These are phyloP conservation scores for Lodderomyces elongisporus DNA, from an alignment of 1,139 yeast genomes.

Conservation along the genomic window DNA sequence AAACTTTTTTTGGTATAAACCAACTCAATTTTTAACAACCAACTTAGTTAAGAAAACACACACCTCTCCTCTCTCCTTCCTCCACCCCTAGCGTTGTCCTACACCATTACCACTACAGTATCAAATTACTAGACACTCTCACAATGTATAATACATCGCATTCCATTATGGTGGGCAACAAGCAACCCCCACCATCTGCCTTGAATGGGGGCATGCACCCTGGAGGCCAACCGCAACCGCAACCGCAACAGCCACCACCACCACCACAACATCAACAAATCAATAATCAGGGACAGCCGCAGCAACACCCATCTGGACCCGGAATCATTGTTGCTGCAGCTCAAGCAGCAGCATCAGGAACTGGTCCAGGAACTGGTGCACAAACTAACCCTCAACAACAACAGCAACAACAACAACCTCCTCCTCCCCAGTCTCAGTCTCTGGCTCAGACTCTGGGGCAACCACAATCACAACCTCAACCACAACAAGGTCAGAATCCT, in stretches of 20 bases:
- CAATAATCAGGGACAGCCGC: too few relatives aligned
- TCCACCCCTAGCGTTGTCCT: too few relatives aligned
- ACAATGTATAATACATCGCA: conserved; percentile 11
- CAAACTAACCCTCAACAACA: conserved; percentile 10
- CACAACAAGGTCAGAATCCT: conserved; percentile 2
- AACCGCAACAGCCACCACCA: conserved; percentile 7
- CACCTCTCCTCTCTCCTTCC: too few relatives aligned
- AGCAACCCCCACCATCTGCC: conserved; percentile 10
- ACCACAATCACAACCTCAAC: conserved; percentile 3
- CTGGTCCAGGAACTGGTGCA: conserved; percentile 8
- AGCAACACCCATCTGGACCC: conserved; percentile 10
- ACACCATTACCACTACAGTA: too few relatives aligned
- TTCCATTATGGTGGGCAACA: conserved; percentile 11
- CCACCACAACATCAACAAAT: conserved; percentile 9
- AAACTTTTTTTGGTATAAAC: too few relatives aligned
- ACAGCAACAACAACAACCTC: conserved; percentile 7
- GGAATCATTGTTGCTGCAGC: conserved; percentile 13
- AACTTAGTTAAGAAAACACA: too few relatives aligned
- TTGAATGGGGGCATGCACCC: conserved; percentile 12
- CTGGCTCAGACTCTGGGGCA: conserved; percentile 4
- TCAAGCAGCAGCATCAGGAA: conserved; percentile 9
- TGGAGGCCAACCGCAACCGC: conserved; percentile 5
- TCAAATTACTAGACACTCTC: too few relatives aligned
- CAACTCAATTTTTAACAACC: too few relatives aligned
- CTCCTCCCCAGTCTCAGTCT: conserved; percentile 7